A percentile compares a stretch with the other conserved stretches of the same genome.
Evolutionary conservation across 192 early-diverging fungal genomes (phyloP).

Genomic region (Mortierella antarctica): DNA sequence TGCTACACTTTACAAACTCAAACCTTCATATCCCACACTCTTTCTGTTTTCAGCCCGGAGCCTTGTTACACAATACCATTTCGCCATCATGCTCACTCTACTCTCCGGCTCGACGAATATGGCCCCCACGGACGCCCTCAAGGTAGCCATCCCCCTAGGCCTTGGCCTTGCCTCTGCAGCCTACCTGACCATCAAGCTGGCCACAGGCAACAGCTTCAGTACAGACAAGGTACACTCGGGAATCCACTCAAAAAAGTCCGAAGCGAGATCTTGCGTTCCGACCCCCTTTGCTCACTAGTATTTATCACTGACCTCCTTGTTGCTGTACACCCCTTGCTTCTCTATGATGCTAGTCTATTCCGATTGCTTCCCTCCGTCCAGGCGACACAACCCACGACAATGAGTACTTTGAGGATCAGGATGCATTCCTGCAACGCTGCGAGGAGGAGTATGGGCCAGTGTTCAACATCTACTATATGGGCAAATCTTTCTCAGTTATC

Average conservation of each 20-base stretch:
- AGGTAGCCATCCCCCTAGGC: conserved; percentile 24
- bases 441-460: conserved; percentile 17
- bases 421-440: conserved; percentile 22
- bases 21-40: no score
- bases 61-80: no score
- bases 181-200: conserved; percentile 21
- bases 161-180: conserved; percentile 38
- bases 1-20: no score
- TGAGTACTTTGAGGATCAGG: conserved; percentile 32
- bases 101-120: conserved; percentile 9
- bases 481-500: conserved; percentile 21
- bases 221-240: conserved; percentile 25
- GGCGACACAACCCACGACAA: conserved; percentile 34
- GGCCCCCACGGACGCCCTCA: conserved; percentile 1
- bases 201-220: neutral
- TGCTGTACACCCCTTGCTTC: neutral
- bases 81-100: conserved; percentile 10
- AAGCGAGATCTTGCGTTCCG: neutral
- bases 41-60: no score
- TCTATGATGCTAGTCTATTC: conserved; percentile 12
- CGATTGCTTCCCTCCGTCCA: conserved; percentile 14
- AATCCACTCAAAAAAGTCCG: neutral
- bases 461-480: conserved; percentile 25
- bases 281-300: neutral
- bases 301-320: neutral